Evolutionary conservation across 2,329 filamentous ascomycete genomes (phyloP), one percentile per base, ranked within the genome.

Genomic region (Eutypa lata): DNA sequence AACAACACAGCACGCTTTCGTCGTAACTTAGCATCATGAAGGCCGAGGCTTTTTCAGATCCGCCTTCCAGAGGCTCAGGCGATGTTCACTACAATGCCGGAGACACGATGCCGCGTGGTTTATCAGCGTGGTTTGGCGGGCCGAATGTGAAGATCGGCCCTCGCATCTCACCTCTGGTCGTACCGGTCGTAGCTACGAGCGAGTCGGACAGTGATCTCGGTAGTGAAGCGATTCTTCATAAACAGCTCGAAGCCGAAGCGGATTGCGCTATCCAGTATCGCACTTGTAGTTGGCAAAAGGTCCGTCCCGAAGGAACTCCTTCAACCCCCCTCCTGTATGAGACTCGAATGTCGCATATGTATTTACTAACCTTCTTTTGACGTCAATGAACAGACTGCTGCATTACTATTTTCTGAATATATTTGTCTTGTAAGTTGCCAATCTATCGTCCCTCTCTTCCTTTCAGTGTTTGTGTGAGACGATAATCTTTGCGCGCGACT

Each of bases 391-490:
- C n/a, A n/a, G 88, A 96, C 92, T 50, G 91, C 92, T 0, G 91
- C 88, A 1, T 71, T 96, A 61, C 83, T 97, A 18, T 96, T 97
- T 73, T 94, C 90, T 48, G 92, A 97, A 76, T 97, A 97, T 70
- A 97, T 97, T 54, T 96, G 91, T 69, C 75, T 97, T 72, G 71
- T 73, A 54, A 61, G 69, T 58, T n/a, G 43, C 28, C 42, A 22
- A 28, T 24, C 33, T 37, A 16, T 16, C 13, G 19, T 19, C 18
- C 10, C 42, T 11, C 16, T 21, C 28, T 13, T 13, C 38, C 33
- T 18, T 82, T 82, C 21, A 45, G 53, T 38, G 35, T 16, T 4
- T 16, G 2, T 54, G 57, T 31, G 26, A 6, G 26, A 31, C 26
- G 26, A 31, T 31, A 5, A 31, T 5, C 26, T 31, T n/a, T n/a